Conservation (phyloP, 2,329 filamentous ascomycete genomes). For the Exophiala phaeomuriformis region DNA sequence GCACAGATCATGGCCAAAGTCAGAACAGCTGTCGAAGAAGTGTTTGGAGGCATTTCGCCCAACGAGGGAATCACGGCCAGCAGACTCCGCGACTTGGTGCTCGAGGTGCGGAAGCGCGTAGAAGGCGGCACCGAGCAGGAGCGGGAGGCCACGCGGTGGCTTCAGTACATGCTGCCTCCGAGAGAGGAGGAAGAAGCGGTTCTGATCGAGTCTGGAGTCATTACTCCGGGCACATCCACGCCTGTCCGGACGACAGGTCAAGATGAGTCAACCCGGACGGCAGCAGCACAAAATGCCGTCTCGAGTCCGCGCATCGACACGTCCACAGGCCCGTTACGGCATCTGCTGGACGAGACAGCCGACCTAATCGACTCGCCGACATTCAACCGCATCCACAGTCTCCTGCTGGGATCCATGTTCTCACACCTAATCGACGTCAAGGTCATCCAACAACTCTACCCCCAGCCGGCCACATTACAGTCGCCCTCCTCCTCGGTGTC, state of each 20-base stretch:
- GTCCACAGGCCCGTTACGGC: constrained; percentile 53
- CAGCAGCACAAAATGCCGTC: neutral
- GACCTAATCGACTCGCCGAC: constrained; percentile 91
- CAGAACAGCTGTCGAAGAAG: constrained; percentile 74
- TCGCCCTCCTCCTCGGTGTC: constrained; percentile 41
- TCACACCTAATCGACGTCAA: constrained; percentile 75
- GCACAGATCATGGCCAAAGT: constrained; percentile 73
- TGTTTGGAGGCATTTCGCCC: constrained; percentile 82
- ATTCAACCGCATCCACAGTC: constrained; percentile 77
- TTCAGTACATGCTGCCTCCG: constrained; percentile 74
- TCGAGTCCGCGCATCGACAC: constrained; percentile 18
- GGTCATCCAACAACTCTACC: constrained; percentile 71
- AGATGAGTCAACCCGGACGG: constrained; percentile 10
- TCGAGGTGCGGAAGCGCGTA: constrained; percentile 75
- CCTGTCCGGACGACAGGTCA: constrained; percentile 24
- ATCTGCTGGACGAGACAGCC: constrained; percentile 87
- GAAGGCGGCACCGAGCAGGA: constrained; percentile 66
- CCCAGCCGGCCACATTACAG: constrained; percentile 39
- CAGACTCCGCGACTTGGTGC: constrained; percentile 68
- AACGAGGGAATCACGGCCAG: constrained; percentile 80
- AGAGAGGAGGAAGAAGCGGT: constrained; percentile 64
- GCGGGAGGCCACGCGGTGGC: constrained; percentile 62
- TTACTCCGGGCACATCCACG: constrained; percentile 35
- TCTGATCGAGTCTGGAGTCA: constrained; percentile 76
- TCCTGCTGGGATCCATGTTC: constrained; percentile 81